Base-by-base conservation (phyloP, 495 filamentous ascomycete species). In the Neurospora sp. region DNA sequence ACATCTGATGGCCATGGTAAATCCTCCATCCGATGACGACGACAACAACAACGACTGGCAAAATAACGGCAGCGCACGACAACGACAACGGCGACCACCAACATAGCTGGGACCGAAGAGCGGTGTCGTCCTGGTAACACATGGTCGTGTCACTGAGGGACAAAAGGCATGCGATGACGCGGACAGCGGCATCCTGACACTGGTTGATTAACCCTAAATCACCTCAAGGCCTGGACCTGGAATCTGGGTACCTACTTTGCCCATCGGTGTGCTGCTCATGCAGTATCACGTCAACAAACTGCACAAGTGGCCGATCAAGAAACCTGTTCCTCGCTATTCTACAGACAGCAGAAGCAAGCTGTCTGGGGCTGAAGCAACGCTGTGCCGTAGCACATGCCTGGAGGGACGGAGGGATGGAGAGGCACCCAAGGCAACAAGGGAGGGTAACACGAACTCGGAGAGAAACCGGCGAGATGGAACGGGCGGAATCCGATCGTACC, bases 391-490 rank as follows among this genome's bases (percentile, higher is more conserved):
- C 41, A 74, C 70, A n/a, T 42, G 40, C 41, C 53, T 53, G 27
- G 27, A 39, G 66, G 20, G 46, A 16, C 6, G n/a, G 38, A 71
- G 38, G 69, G 37, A 68, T 53, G 69, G 22, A 40, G 70, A 69
- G 70, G 71, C 53, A 61, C 53, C 53, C 27, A 66, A 66, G 53
- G 53, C 53, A 66, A 37, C 53, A 27, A 66, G 53, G 53, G 53
- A 72, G 48, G 44, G 70, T 48, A 38, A 39, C 73, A 71, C 68
- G 38, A 70, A 31, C 31, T 69, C 37, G 53, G 71, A 42, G 40
- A 69, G 71, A 69, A 39, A 71, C 70, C 70, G 46, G 44, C 46
- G 31, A 71, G 42, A 31, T 71, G 70, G 70, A 71, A 71, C 27
- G 35, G 18, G 70, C 53, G 53, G 53, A 18, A 66, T 35, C 53